Evolutionary conservation across 2,329 filamentous ascomycete species (phyloP).

Genomic region (Aspergillus viridinutans): DNA sequence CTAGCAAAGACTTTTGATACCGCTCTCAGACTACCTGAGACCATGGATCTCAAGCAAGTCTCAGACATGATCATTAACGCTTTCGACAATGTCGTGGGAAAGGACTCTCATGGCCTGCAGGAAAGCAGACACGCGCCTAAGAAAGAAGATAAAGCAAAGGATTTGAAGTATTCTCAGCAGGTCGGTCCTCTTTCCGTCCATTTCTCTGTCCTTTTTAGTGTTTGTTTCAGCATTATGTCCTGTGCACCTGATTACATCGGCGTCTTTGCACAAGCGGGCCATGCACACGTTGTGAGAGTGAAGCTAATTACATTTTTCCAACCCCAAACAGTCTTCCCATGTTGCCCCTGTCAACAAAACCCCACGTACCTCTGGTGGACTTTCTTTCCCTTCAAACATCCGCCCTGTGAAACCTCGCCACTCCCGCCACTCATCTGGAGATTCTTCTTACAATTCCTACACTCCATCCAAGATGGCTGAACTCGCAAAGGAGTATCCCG

Average conservation of each 20-base stretch:
- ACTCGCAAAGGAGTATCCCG: neutral
- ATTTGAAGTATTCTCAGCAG: conserved; percentile 56
- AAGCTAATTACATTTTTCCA: neutral
- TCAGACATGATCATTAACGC: conserved; percentile 10
- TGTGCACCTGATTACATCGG: neutral
- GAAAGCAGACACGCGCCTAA: conserved; percentile 23
- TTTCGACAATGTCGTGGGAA: conserved; percentile 10
- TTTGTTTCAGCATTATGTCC: neutral
- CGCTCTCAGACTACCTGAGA: neutral
- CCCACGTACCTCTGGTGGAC: neutral
- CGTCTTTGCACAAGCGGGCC: neutral
- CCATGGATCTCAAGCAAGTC: conserved; percentile 8
- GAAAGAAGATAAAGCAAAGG: conserved; percentile 40
- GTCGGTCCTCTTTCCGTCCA: conserved; percentile 33
- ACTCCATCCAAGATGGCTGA: conserved; percentile 4
- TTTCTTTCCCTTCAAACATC: neutral
- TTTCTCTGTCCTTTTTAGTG: neutral
- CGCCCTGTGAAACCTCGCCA: neutral
- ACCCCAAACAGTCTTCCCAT: neutral
- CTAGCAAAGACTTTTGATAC: neutral
- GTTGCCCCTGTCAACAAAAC: conserved; percentile 1
- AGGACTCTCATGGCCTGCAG: conserved; percentile 7
- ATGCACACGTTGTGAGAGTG: neutral
- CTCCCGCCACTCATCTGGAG: neutral
- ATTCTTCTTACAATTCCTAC: neutral